Conservation (phyloP, 768 basidiomycete species). For the Pholiota conissans region DNA sequence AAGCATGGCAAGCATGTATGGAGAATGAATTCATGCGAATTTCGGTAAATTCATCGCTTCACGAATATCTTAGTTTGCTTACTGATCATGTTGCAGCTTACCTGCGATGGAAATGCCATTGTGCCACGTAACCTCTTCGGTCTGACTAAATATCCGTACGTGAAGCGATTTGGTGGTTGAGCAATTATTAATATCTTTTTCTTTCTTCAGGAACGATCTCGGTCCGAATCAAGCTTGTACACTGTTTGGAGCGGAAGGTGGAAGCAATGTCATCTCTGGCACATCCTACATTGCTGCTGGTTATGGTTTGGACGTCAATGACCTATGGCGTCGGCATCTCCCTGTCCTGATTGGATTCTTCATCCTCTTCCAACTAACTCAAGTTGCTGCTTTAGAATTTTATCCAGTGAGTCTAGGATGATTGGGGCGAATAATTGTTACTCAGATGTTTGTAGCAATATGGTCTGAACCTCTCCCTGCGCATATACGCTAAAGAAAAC, state of each 20-base stretch:
- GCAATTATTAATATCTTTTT: not conserved
- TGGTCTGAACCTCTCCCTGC: slow-evolving; percentile 45
- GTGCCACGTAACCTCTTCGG: slow-evolving; percentile 64
- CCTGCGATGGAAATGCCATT: slow-evolving; percentile 65
- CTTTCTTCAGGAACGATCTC: slow-evolving; percentile 40
- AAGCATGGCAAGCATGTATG: slow-evolving; percentile 76
- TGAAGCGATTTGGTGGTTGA: slow-evolving; percentile 14
- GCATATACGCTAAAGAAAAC: slow-evolving; percentile 62
- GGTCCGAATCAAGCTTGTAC: slow-evolving; percentile 80
- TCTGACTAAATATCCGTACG: slow-evolving; percentile 61
- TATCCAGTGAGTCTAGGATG: slow-evolving; percentile 46
- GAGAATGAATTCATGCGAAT: slow-evolving; percentile 84
- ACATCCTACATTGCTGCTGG: slow-evolving; percentile 58
- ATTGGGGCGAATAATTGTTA: not conserved
- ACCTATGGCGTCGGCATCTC: slow-evolving; percentile 70
- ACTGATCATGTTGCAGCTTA: slow-evolving; percentile 40
- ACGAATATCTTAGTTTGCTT: slow-evolving; percentile 1
- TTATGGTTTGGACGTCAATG: slow-evolving; percentile 45
- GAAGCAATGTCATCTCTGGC: slow-evolving; percentile 57
- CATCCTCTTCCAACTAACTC: slow-evolving; percentile 66
- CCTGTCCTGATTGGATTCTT: slow-evolving; percentile 72
- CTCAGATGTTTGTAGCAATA: slow-evolving; percentile 42
- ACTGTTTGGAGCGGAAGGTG: slow-evolving; percentile 61
- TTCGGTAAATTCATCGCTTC: slow-evolving; percentile 40
- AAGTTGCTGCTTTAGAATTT: slow-evolving; percentile 66